Evolutionary conservation across 1,284 basidiomycete genomes (phyloP).

Genomic region (Tilletia caries): DNA sequence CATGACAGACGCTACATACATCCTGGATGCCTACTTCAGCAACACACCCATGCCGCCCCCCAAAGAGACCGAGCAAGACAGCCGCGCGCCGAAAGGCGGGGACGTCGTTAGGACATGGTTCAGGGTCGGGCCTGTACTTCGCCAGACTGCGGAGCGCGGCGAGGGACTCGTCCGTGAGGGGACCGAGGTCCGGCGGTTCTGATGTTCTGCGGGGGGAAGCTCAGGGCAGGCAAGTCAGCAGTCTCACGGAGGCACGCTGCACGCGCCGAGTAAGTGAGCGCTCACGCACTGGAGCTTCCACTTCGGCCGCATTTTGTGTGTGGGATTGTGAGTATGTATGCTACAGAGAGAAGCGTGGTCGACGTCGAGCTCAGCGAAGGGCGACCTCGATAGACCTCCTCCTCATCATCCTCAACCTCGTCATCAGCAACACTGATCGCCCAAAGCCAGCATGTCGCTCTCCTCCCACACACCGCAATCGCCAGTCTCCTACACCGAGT

Average conservation of each 20-base stretch:
- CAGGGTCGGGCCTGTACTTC: slow-evolving; percentile 24
- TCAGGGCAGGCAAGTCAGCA: not conserved
- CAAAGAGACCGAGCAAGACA: slow-evolving; percentile 43
- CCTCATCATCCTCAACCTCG: no score
- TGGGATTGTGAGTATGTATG: not conserved
- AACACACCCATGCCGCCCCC: slow-evolving; percentile 32
- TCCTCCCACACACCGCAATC: not conserved
- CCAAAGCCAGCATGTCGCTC: not conserved
- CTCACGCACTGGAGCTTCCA: slow-evolving; percentile 9
- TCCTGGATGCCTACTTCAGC: not conserved
- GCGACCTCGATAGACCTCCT: no score
- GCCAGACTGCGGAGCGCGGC: slow-evolving; percentile 29
- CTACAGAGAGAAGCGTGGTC: no score
- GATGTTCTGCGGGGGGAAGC: slow-evolving; percentile 4
- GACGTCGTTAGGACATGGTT: slow-evolving; percentile 35
- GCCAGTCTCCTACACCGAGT: not conserved
- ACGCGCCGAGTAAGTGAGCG: not conserved
- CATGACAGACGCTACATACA: no score
- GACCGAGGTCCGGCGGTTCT: slow-evolving; percentile 15
- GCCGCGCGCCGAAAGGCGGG: slow-evolving; percentile 48
- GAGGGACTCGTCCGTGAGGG: slow-evolving; percentile 25
- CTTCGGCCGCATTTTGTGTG: not conserved
- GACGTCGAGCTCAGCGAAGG: no score
- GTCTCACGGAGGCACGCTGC: not conserved
- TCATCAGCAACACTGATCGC: no score